Percentiles rank a stretch among this genome's conserved stretches.
Conservation (phyloP, 345 rosid genomes). For the Eucalyptus sideroxylon region DNA sequence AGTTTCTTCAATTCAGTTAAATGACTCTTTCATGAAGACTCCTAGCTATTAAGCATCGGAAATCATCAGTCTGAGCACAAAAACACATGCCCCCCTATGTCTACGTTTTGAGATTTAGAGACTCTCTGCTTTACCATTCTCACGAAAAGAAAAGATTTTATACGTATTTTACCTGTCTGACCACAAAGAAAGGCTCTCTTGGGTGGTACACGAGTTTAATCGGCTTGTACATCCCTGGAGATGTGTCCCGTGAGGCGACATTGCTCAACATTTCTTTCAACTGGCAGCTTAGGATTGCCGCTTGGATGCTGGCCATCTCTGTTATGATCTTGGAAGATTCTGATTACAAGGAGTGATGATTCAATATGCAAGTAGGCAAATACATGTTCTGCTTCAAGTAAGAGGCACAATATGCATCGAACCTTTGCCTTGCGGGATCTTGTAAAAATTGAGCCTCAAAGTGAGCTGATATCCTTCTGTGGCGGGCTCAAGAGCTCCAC, state of each 20-base stretch:
- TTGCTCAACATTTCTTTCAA: constrained; percentile 60
- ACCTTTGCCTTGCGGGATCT: constrained; percentile 64
- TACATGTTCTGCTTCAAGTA: neutral
- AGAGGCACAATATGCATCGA: neutral
- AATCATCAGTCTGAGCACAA: neutral
- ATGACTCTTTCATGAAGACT: neutral
- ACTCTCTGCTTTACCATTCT: neutral
- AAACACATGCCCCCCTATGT: neutral
- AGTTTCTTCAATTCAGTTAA: neutral
- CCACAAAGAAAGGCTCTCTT: constrained; percentile 66
- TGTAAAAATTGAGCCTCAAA: constrained; percentile 40
- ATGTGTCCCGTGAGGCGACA: constrained; percentile 23
- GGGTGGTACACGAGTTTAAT: constrained; percentile 64
- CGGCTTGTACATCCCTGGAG: constrained; percentile 33
- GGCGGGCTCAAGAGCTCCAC: constrained; percentile 69
- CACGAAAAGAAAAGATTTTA: neutral
- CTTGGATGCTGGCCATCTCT: constrained; percentile 59
- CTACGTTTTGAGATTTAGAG: neutral
- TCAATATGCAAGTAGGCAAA: neutral
- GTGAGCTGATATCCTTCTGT: constrained; percentile 81
- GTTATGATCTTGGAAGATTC: constrained; percentile 49
- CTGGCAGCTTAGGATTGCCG: constrained; percentile 55
- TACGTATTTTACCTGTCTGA: constrained; percentile 44
- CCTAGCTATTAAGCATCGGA: neutral
- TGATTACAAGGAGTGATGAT: constrained; percentile 2